Percentiles rank a stretch among this genome's conserved stretches.
phyloP scores from a whole-genome alignment of 345 rosid species.

The Eucalyptus erythrocorys region DNA sequence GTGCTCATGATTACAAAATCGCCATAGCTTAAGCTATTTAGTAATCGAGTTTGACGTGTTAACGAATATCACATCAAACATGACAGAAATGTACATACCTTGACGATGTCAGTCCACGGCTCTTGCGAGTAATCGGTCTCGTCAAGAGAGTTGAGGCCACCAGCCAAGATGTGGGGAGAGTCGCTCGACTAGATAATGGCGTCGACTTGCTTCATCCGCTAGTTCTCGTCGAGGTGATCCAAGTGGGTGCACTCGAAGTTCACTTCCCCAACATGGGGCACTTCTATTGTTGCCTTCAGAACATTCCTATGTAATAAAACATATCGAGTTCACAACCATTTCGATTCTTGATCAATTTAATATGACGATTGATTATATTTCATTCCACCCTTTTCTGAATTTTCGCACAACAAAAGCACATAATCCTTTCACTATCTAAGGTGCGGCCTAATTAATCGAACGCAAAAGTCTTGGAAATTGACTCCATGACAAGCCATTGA shows the following conservation, averaged over 20 bases:
- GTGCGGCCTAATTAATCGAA: not conserved
- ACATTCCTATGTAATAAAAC: conserved; percentile 38
- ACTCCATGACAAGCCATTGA: not conserved
- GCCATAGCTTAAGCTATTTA: not conserved
- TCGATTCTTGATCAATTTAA: not conserved
- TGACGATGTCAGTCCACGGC: conserved; percentile 83
- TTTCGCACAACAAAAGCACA: accelerated
- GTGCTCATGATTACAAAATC: not conserved
- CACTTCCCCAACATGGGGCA: conserved; percentile 70
- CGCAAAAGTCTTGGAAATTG: not conserved
- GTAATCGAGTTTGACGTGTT: no score
- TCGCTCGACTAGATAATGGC: conserved; percentile 53
- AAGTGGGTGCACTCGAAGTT: conserved; percentile 85
- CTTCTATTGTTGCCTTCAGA: conserved; percentile 73
- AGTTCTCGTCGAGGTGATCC: conserved; percentile 81
- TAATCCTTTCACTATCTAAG: not conserved
- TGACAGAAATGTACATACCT: conserved; percentile 18
- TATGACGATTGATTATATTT: not conserved
- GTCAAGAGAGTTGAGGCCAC: conserved; percentile 84
- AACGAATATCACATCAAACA: no score
- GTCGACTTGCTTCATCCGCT: conserved; percentile 92
- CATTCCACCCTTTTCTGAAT: not conserved
- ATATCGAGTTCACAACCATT: not conserved
- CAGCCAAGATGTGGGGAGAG: conserved; percentile 70
- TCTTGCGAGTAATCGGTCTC: conserved; percentile 72